Conservation (phyloP, 2,329 filamentous ascomycete genomes). For the Ophioceras dolichostomum region DNA sequence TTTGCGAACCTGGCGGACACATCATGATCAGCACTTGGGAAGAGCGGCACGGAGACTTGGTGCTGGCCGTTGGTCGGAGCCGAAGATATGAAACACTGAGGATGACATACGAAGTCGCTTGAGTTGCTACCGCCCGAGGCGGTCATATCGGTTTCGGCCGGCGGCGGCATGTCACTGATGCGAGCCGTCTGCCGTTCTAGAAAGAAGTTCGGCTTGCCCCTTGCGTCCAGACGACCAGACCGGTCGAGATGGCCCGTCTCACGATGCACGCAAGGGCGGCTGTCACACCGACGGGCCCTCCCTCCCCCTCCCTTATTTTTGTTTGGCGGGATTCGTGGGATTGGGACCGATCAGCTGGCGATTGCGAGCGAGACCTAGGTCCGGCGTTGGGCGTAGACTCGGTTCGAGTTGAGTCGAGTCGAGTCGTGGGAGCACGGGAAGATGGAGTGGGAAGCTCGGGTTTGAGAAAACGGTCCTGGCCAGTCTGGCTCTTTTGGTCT, state of each 20-base stretch:
- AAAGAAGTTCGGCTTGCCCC: background rate
- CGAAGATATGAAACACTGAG: background rate
- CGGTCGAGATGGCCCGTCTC: conserved; percentile 1
- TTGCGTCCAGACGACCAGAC: background rate
- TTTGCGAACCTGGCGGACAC: conserved; percentile 67
- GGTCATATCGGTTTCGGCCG: conserved; percentile 23
- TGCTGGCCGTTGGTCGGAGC: conserved; percentile 2
- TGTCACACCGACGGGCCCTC: too few species aligned
- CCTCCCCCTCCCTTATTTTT: too few species aligned
- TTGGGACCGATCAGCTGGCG: too few species aligned
- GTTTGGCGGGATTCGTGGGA: too few species aligned
- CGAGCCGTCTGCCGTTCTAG: background rate
- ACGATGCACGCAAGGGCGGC: too few species aligned
- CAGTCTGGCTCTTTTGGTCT: too few species aligned
- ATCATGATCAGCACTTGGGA: background rate
- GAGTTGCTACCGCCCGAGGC: conserved; percentile 57
- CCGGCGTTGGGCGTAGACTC: too few species aligned
- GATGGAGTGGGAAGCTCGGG: too few species aligned
- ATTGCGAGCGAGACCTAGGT: too few species aligned
- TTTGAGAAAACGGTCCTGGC: too few species aligned
- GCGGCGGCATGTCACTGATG: conserved; percentile 7
- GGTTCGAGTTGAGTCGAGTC: too few species aligned
- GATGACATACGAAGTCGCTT: conserved; percentile 77
- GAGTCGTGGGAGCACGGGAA: too few species aligned
- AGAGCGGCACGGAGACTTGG: background rate